Base-by-base conservation (phyloP, 2,329 filamentous ascomycete genomes). In the Zarea fungicola region DNA sequence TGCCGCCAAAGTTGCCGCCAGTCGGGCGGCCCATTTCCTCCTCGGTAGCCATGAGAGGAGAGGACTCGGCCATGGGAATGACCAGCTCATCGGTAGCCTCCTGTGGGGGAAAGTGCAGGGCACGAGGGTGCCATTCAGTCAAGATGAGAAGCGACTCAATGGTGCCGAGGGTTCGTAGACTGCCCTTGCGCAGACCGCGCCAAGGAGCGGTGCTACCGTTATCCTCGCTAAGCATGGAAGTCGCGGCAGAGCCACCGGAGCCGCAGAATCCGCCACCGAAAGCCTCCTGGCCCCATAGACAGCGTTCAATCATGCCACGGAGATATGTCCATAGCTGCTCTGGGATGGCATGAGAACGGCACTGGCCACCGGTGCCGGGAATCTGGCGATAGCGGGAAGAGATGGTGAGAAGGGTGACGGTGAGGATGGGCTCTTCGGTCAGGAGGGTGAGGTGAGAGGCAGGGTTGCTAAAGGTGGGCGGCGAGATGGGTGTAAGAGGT, bases 91-190 rank as follows among this genome's bases (percentile, higher is more conserved):
- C 81, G 2, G 81, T 83, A 1, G 81, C 78, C 55, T 93, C 87
- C 16, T 88, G 84, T 1, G 88, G 85, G 3, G 93, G 93, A 60
- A 97, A 99, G 65, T 97, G 92, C 52, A 99, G 76, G 14, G 91
- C 91, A 6, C 92, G 83, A 5, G 93, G 93, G 65, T 97, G 92
- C 92, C 93, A 99, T 62, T 99, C 93, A 1, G 92, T 97, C 37
- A 99, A 73, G 22, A 99, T 85, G 75, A 99, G 83, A 26, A 99
- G 71, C 28, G 90, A 95, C 69, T 99, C 93, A 22, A 99, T 89
- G 1, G 92, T 96, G 14, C 93, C 93, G 4, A 99, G 72, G 0
- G 92, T 96, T 45, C 93, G 80, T 46, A 97, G 72, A 56, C 91
- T 93, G 18, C 87, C 87, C 61, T 86, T 87, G 49, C 82, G 65